Base-by-base conservation (phyloP, 108 stramenopile genomes). In the Nitzschia sp. region DNA sequence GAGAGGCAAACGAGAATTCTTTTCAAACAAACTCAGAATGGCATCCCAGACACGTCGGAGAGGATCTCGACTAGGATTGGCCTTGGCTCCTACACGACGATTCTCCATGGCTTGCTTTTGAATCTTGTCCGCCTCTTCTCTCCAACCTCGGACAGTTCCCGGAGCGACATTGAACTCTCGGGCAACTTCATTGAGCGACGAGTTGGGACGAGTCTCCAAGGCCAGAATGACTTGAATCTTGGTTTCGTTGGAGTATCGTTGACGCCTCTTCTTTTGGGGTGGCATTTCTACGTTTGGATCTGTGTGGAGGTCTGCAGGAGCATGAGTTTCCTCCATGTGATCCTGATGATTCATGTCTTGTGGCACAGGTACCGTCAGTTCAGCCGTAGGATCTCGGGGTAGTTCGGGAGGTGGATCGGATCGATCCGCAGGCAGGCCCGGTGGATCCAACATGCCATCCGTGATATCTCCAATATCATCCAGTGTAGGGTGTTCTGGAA, bases 161-260 rank as follows among this genome's bases (percentile, higher is more conserved):
- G 58, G 40, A 7, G 69, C 69, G n/a, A 70, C 58, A 60, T 51
- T 42, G 41, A 70, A 70, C 34, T 70, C 69, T 17, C 51, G 59
- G 29, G 69, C 69, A 21, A 70, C 51, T n/a, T 70, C 69, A 51
- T 70, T 70, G 38, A 70, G 38, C 8, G 48, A 37, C 10, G 50
- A 12, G 15, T 60, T 41, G 48, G 57, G 48, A 10, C 69, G 57
- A 29, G 69, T 70, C 41, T 70, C 69, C 9, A 70, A 40, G 11
- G 69, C 69, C 10, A 70, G 41, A 60, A 70, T 70, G 38, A 70
- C 69, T 70, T 70, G 69, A 59, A 70, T 70, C 40, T 70, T 70
- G 38, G 58, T 57, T 51, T 70, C 69, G 29, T 70, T 70, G 25
- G 69, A 70, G 37, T 70, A 70, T 41, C 69, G 57, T 39, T 59